These are phyloP conservation scores for Xerocomus brunneocitrinus DNA, from an alignment of 768 basidiomycete genomes.

Conservation along the genomic window DNA sequence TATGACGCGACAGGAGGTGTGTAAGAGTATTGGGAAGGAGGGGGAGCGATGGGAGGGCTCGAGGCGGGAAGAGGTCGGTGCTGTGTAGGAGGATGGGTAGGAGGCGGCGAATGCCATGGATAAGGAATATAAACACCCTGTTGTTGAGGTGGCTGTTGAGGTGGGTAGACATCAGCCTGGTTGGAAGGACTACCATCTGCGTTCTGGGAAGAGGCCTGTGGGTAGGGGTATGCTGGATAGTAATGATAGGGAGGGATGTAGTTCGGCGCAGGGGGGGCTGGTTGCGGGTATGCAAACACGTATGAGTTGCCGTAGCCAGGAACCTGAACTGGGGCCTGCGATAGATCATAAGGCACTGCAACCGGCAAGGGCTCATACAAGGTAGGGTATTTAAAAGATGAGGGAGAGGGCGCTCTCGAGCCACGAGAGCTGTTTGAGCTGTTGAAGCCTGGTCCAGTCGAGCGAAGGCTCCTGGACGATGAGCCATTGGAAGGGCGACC, in stretches of 20 bases:
- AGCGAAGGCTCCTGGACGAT: slow-evolving; percentile 57
- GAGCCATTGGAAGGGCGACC: slow-evolving; percentile 51
- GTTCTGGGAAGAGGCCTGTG: slow-evolving; percentile 38
- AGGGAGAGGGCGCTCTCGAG: slow-evolving; percentile 70
- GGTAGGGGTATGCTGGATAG: slow-evolving; percentile 48
- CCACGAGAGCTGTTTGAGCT: slow-evolving; percentile 62
- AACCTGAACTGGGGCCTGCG: slow-evolving; percentile 29
- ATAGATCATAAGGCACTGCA: slow-evolving; percentile 27
- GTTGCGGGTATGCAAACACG: slow-evolving; percentile 41
- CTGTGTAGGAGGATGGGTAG: slow-evolving; percentile 39
- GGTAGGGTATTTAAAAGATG: slow-evolving; percentile 66
- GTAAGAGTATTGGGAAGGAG: slow-evolving; percentile 30
- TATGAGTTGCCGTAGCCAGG: slow-evolving; percentile 31
- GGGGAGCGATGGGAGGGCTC: slow-evolving; percentile 28
- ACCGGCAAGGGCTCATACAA: slow-evolving; percentile 57
- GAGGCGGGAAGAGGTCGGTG: slow-evolving; percentile 33
- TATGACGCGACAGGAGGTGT: slow-evolving; percentile 31
- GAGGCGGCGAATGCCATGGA: slow-evolving; percentile 33
- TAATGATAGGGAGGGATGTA: slow-evolving; percentile 40
- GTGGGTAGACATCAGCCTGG: slow-evolving; percentile 30
- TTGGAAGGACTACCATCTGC: slow-evolving; percentile 30
- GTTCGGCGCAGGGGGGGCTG: slow-evolving; percentile 31
- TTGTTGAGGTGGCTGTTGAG: slow-evolving; percentile 31
- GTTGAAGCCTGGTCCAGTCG: slow-evolving; percentile 45
- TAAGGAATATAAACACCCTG: slow-evolving; percentile 29